Base-by-base conservation (phyloP, 2,329 filamentous ascomycete species). In the Cladophialophora chaetospira region DNA sequence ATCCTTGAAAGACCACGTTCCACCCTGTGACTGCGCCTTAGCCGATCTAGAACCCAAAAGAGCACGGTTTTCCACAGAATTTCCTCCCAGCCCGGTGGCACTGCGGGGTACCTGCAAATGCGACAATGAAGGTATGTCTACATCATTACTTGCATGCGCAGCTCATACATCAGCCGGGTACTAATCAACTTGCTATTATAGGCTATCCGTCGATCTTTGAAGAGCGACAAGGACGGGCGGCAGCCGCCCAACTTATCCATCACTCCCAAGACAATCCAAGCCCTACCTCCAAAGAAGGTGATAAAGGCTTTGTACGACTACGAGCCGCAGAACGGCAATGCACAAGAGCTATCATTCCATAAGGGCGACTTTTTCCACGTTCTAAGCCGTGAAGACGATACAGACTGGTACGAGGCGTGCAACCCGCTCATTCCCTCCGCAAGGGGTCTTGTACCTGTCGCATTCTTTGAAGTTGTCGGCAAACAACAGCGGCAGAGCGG, bases 341-440 rank as follows among this genome's bases (percentile, higher is more conserved):
- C 77, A 51, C 88, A 93, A 71, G 87, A 96, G 77, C 81, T 99
- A 68, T 88, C 88, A 71, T 99, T 99, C 75, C 91, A 87, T 64
- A 89, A 91, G 71, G 94, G 94, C 69, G 94, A 99, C 73, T 99
- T 97, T 74, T 94, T 99, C 72, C 93, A 97, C 78, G 94, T 99
- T 63, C 93, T 97, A 73, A 91, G 89, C 68, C 88, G 93, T 73
- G 94, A 97, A 77, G 88, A 97, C 79, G 93, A 97, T 72, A 77
- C 79, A 36, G 91, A 97, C 71, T 99, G 94, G 93, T 99, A 97
- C 81, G 94, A 97, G 76, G 94, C 93, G 54, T 97, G 91, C 80
- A 99, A 99, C 71, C 94, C 94, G 59, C 84, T 89, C 48, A 80
- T 96, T 64, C 91, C 89, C 68, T 88, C 88, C 74, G 90, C 91